Percentiles rank a stretch among this genome's conserved stretches.
These are phyloP conservation scores for Galerina sulciceps DNA, from an alignment of 768 basidiomycete genomes.

Conservation along the genomic window DNA sequence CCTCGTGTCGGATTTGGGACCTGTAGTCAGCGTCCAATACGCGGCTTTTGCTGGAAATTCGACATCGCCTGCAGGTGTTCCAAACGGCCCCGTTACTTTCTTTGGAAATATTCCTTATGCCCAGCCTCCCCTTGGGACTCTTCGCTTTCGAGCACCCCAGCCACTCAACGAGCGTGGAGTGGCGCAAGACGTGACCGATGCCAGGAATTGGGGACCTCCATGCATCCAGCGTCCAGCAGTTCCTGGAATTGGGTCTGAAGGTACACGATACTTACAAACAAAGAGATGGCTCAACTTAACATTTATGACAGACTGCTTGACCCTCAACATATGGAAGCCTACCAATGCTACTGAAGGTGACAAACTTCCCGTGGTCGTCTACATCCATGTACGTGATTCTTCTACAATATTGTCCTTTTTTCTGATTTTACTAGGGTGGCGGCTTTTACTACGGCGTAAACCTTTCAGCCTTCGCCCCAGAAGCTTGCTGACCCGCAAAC, in stretches of 20 bases:
- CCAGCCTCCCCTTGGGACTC: constrained; percentile 50
- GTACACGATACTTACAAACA: constrained; percentile 20
- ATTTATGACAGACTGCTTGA: constrained; percentile 53
- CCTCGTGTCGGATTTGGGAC: constrained; percentile 31
- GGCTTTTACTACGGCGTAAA: constrained; percentile 40
- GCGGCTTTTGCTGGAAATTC: constrained; percentile 44
- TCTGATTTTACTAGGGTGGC: constrained; percentile 34
- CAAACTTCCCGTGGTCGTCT: constrained; percentile 39
- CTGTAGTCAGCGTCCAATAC: constrained; percentile 45
- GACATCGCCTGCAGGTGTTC: constrained; percentile 38
- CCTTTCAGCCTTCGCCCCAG: background rate
- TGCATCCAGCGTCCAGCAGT: constrained; percentile 52
- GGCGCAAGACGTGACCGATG: constrained; percentile 37
- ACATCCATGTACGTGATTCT: constrained; percentile 30
- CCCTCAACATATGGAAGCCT: constrained; percentile 60
- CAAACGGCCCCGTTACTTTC: constrained; percentile 33
- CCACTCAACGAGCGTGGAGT: constrained; percentile 35
- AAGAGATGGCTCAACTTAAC: constrained; percentile 16
- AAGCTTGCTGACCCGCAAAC: too few species aligned
- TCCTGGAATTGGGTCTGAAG: constrained; percentile 49
- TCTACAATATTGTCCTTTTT: background rate
- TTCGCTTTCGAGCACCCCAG: constrained; percentile 49
- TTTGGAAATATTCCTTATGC: constrained; percentile 56
- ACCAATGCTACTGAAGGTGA: constrained; percentile 30
- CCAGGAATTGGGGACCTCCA: constrained; percentile 46